Percentiles rank a stretch among this genome's conserved stretches.
Evolutionary conservation across 257 asterid genomes (phyloP).

Genomic region (Solanum megistacrolobum): DNA sequence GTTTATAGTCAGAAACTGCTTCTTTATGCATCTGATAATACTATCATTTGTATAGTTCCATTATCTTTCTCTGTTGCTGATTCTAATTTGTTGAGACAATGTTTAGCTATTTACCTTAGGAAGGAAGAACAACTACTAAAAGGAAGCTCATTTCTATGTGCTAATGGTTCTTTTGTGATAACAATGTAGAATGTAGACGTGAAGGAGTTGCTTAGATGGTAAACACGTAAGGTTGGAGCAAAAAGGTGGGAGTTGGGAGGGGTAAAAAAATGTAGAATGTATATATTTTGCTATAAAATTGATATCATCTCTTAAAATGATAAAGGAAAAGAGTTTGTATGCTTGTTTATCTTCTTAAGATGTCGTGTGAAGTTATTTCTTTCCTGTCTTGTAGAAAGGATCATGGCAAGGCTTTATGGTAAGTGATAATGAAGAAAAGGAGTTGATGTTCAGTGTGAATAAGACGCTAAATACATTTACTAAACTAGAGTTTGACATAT

Average conservation of each 20-base stretch:
- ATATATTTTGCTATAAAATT: not conserved
- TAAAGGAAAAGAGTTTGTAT: not conserved
- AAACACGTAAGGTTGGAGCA: not conserved
- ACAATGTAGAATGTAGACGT: not conserved
- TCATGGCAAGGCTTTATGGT: conserved; percentile 63
- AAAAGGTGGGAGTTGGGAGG: not conserved
- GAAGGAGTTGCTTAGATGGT: not conserved
- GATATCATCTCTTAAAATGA: not conserved
- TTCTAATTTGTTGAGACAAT: not conserved
- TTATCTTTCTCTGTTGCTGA: not conserved
- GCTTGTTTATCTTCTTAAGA: not conserved
- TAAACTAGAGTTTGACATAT: conserved; percentile 50
- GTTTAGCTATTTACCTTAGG: not conserved
- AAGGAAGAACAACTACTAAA: not conserved
- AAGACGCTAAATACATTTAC: conserved; percentile 31
- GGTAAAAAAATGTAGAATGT: not conserved
- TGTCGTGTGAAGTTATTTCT: not conserved
- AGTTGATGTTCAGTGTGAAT: conserved; percentile 44
- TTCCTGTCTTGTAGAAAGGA: conserved; percentile 36
- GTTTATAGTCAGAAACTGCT: conserved; percentile 23
- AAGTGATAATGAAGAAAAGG: conserved; percentile 22
- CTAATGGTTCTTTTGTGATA: not conserved
- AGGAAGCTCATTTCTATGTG: not conserved
- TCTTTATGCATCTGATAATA: conserved; percentile 44
- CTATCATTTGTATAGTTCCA: conserved; percentile 36